Base-by-base conservation (phyloP, 495 filamentous ascomycete species). In the Delitschia confertaspora region DNA sequence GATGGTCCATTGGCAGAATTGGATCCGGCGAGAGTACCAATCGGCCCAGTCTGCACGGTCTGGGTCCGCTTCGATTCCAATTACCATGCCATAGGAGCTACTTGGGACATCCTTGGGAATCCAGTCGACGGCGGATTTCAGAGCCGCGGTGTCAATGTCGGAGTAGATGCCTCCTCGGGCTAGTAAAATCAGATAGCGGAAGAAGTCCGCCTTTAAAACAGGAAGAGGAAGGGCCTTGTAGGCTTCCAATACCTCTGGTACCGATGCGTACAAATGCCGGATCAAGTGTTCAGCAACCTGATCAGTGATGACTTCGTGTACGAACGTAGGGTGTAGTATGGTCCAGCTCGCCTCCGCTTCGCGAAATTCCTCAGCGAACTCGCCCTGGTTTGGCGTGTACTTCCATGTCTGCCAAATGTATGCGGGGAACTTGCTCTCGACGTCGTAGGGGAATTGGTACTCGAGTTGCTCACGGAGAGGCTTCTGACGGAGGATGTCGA, bases 381-480 rank as follows among this genome's bases (percentile, higher is more conserved):
- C 75, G 39, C 75, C 69, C n/a, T 82, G 82, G 1, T 80, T 73
- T 1, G 93, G 91, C 1, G 79, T 82, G 60, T 81, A 84, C 65
- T 93, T 95, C 91, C 91, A 98, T 27, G 91, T 98, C 69, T 98
- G 91, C 91, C 91, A 98, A 47, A 98, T 93, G 65, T 93, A 98
- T 20, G 87, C 88, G 0, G 91, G 91, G 63, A 98, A 98, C 61
- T 85, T 88, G 43, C 69, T 61, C 49, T 85, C 78, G 33, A 88
- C 73, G 52, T 93, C 80, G 67, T 96, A 98, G 9, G 88, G 87
- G 60, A 89, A 98, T 55, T 93, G 83, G 68, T 93, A 94, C 26
- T 78, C 83, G 37, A 98, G 72, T 56, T 88, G 87, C 22, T 94
- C 83, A 57, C 78, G 74, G 13, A 96, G 66, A 8, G 84, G 76